Percentiles rank a stretch among this genome's conserved stretches.
phyloP scores from a whole-genome alignment of 768 basidiomycete genomes.

The Cystobasidium onofrii region DNA sequence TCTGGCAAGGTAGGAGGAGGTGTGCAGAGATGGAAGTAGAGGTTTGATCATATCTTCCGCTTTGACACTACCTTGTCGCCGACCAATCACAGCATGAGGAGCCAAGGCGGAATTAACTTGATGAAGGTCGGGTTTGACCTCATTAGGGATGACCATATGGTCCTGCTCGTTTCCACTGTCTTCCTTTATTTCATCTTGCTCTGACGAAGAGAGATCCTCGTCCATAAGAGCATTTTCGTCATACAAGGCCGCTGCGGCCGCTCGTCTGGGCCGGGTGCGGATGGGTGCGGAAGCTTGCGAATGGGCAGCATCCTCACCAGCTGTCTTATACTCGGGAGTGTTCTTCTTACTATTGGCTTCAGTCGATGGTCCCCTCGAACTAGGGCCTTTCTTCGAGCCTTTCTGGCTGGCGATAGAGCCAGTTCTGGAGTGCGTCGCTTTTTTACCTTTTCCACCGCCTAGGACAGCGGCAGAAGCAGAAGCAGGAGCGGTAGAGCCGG shows the following conservation, averaged over 20 bases:
- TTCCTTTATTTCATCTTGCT: background rate
- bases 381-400: background rate
- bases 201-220: background rate
- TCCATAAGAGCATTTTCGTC: slow-evolving; percentile 2
- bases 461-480: background rate
- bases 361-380: background rate
- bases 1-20: background rate
- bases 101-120: background rate
- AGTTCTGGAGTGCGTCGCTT: background rate
- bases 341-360: background rate
- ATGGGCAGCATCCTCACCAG: background rate
- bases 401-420: background rate
- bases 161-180: background rate
- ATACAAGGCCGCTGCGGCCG: background rate
- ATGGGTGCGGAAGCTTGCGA: background rate
- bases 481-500: background rate
- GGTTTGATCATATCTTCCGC: background rate
- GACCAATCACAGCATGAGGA: background rate
- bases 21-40: background rate
- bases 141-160: background rate
- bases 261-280: background rate
- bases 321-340: background rate
- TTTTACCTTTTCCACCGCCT: background rate
- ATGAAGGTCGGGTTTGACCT: background rate
- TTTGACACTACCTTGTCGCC: background rate